Conservation (phyloP, 441 rosid species). For the Capsella rubella region DNA sequence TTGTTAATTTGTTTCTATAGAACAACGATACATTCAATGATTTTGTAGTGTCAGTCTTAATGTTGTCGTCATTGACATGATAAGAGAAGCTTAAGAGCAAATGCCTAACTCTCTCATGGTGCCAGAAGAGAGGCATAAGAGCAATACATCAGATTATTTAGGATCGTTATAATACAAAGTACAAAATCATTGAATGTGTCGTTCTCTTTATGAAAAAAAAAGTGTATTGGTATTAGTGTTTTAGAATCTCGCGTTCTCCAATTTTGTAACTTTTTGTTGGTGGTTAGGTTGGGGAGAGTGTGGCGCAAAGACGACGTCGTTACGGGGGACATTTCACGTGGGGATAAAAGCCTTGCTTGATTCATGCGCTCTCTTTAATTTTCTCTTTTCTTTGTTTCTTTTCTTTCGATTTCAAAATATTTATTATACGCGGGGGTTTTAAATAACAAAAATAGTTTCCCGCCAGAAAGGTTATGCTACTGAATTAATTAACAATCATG, state of each 20-base stretch:
- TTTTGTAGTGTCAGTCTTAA: no score
- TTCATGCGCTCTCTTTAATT: conserved; percentile 31
- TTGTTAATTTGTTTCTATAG: no score
- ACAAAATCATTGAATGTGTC: conserved; percentile 39
- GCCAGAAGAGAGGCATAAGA: no score
- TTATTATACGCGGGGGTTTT: conserved; percentile 12
- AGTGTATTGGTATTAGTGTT: conserved; percentile 16
- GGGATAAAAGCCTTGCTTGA: conserved; percentile 38
- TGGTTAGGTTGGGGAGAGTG: conserved; percentile 32
- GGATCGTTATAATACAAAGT: conserved; percentile 20
- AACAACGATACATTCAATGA: no score
- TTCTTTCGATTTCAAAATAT: neutral
- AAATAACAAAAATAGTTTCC: neutral
- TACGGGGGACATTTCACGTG: conserved; percentile 30
- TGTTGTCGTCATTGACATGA: no score
- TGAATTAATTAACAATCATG: neutral
- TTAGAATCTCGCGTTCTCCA: neutral
- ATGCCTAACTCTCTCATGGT: no score
- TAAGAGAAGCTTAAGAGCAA: no score
- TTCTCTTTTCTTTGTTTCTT: neutral
- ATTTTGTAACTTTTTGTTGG: neutral
- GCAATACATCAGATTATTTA: neutral
- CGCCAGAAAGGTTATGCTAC: conserved; percentile 19
- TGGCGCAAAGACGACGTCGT: conserved; percentile 38
- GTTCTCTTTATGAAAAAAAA: conserved; percentile 3